Base-by-base conservation (phyloP, 768 basidiomycete genomes). In the Hypholoma fasciculare region DNA sequence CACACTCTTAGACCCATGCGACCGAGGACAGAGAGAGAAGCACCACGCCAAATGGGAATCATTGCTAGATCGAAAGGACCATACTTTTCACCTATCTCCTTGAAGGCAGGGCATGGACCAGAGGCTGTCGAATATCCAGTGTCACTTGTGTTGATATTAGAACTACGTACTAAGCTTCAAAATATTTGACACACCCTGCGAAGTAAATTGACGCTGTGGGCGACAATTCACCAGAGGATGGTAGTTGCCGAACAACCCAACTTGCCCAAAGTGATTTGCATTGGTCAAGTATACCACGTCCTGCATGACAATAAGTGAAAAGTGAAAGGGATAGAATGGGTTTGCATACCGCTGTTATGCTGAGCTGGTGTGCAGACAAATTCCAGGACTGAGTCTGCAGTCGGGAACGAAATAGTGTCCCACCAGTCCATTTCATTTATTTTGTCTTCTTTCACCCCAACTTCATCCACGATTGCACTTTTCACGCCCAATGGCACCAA, bases 361-460 rank as follows among this genome's bases (percentile, higher is more conserved):
- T 54, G 53, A 1, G 53, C 53, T 26, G 53, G 53, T 4, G 53
- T 44, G 26, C 53, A 54, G 7, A 52, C 23, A 38, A 52, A 52
- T 30, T 52, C 52, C 5, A 52, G 38, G 9, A 27, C 39, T 6
- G 52, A 12, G 26, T 52, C 52, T 40, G 52, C 23, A 17, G 26
- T 43, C 3, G 39, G 52, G 26, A 52, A 52, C 26, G 52, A 42
- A 3, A 27, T 9, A 4, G 19, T 17, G 19, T 27, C 39, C 52
- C 52, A 52, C 52, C 52, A 52, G 39, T 52, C 52, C 52, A 52
- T 52, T n/a, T 52, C 52, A 16, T 43, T 36, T 7, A 52, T 52
- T 52, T 40, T 52, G 7, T 23, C 23, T 19, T 52, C 52, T 27
- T 52, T 38, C n/a, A 52, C 39, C 16, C 40, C 11, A 23, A 52